Evolutionary conservation across 2,329 filamentous ascomycete genomes (phyloP).

Genomic region (Penicillium sp.): DNA sequence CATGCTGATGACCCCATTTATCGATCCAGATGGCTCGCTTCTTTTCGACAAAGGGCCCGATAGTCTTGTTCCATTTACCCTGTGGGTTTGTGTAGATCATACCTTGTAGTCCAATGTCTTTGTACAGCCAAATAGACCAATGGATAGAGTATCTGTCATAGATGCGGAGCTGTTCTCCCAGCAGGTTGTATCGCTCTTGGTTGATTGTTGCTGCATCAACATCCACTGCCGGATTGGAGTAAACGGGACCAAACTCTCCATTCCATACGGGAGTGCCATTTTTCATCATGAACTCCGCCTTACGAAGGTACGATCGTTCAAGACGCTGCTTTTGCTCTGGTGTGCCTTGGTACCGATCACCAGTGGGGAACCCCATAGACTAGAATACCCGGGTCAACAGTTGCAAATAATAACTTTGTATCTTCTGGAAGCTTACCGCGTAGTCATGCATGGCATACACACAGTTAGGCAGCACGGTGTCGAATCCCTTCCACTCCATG

Average conservation of each 20-base stretch:
- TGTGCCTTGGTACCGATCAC: constrained; percentile 43
- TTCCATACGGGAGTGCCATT: constrained; percentile 51
- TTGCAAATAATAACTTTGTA: neutral
- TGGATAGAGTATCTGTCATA: constrained; percentile 54
- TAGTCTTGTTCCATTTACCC: constrained; percentile 52
- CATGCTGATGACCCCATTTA: constrained; percentile 52
- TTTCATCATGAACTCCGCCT: constrained; percentile 49
- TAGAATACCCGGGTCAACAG: neutral
- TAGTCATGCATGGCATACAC: constrained; percentile 51
- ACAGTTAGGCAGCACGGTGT: constrained; percentile 44
- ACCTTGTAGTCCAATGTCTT: constrained; percentile 58
- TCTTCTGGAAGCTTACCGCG: constrained; percentile 23
- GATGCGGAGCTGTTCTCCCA: constrained; percentile 51
- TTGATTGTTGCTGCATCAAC: constrained; percentile 42
- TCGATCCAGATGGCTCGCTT: constrained; percentile 56
- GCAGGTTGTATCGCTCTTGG: constrained; percentile 46
- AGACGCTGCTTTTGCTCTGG: constrained; percentile 42
- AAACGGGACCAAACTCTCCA: constrained; percentile 54
- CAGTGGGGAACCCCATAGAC: constrained; percentile 46
- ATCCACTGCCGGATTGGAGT: constrained; percentile 30
- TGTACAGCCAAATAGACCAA: constrained; percentile 63
- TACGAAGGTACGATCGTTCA: constrained; percentile 46
- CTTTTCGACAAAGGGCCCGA: constrained; percentile 56
- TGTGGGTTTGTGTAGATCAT: constrained; percentile 53
- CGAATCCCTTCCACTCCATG: constrained; percentile 48